These are phyloP conservation scores for Sphagnum tenellum DNA, from an alignment of 225 moss, liverwort and hornwort genomes.

Conservation along the genomic window DNA sequence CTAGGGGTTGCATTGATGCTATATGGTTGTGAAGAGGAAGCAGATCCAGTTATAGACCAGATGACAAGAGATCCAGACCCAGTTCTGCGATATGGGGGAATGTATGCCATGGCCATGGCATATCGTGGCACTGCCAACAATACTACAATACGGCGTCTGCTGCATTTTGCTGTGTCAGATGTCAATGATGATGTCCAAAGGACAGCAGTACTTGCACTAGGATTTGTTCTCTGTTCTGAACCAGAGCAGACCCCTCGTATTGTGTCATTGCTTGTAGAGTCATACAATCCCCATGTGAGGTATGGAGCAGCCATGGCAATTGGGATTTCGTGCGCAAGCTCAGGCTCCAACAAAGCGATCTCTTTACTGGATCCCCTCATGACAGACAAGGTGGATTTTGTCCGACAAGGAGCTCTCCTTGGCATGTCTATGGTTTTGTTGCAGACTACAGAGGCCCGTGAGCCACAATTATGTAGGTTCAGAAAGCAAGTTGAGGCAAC, in stretches of 20 bases:
- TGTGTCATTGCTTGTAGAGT: slow-evolving; percentile 87
- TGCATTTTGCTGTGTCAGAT: slow-evolving; percentile 95
- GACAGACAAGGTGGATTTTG: slow-evolving; percentile 86
- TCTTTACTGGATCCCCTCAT: slow-evolving; percentile 91
- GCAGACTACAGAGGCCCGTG: slow-evolving; percentile 79
- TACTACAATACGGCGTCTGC: slow-evolving; percentile 78
- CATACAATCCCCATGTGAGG: slow-evolving; percentile 88
- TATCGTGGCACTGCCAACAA: slow-evolving; percentile 93
- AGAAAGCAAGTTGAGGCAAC: slow-evolving; percentile 89
- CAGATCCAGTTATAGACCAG: slow-evolving; percentile 90
- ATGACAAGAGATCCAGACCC: slow-evolving; percentile 98
- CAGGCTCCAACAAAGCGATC: slow-evolving; percentile 78
- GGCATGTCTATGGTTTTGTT: slow-evolving; percentile 97
- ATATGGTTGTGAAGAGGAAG: slow-evolving; percentile 93
- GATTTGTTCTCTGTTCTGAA: slow-evolving; percentile 90
- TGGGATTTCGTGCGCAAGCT: slow-evolving; percentile 88
- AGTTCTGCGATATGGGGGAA: slow-evolving; percentile 88
- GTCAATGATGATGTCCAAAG: slow-evolving; percentile 92
- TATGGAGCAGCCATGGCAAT: slow-evolving; percentile 98
- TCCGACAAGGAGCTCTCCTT: slow-evolving; percentile 90
- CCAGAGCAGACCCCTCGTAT: slow-evolving; percentile 97
- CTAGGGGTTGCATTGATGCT: slow-evolving; percentile 89
- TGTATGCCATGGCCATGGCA: slow-evolving; percentile 94
- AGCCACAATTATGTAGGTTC: slow-evolving; percentile 77
- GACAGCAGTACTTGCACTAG: slow-evolving; percentile 90